phyloP scores from a whole-genome alignment of 768 basidiomycete genomes.

The Mycena capillaripes region DNA sequence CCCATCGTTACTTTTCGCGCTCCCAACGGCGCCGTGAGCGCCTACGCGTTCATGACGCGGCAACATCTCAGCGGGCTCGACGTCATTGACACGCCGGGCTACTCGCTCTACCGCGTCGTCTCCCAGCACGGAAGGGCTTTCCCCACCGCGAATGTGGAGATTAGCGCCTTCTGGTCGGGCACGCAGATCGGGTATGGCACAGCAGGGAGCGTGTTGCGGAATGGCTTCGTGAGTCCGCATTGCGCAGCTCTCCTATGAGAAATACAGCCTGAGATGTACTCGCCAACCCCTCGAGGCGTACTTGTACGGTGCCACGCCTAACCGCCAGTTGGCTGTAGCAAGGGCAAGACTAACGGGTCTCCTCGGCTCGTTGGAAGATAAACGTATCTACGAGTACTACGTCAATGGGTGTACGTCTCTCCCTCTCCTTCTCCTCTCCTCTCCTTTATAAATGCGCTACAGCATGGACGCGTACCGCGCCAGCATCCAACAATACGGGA shows the following conservation, averaged over 20 bases:
- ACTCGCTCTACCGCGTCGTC: conserved; percentile 20
- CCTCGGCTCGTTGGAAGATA: conserved; percentile 9
- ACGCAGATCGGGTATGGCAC: conserved; percentile 28
- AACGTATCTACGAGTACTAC: conserved; percentile 28
- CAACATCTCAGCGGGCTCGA: conserved; percentile 27
- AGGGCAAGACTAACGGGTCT: conserved; percentile 4
- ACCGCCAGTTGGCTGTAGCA: neutral
- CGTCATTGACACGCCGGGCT: neutral
- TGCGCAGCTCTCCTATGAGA: too few relatives aligned
- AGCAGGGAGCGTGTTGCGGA: conserved; percentile 15
- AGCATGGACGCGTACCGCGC: conserved; percentile 22
- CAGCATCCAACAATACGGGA: neutral
- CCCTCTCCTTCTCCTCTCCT: neutral
- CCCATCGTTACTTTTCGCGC: conserved; percentile 17
- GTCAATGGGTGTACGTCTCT: conserved; percentile 21
- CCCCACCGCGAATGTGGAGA: neutral
- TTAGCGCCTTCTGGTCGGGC: conserved; percentile 14
- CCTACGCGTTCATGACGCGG: conserved; percentile 25
- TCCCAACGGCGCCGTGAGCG: conserved; percentile 6
- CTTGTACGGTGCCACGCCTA: conserved; percentile 16
- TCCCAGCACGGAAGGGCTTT: neutral
- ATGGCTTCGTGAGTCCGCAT: conserved; percentile 15
- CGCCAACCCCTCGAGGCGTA: conserved; percentile 13
- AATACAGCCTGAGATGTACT: too few relatives aligned
- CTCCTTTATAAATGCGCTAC: neutral